These are phyloP conservation scores for Elongisporangium anandrum DNA, from an alignment of 352 stramenopile genomes.

Conservation along the genomic window DNA sequence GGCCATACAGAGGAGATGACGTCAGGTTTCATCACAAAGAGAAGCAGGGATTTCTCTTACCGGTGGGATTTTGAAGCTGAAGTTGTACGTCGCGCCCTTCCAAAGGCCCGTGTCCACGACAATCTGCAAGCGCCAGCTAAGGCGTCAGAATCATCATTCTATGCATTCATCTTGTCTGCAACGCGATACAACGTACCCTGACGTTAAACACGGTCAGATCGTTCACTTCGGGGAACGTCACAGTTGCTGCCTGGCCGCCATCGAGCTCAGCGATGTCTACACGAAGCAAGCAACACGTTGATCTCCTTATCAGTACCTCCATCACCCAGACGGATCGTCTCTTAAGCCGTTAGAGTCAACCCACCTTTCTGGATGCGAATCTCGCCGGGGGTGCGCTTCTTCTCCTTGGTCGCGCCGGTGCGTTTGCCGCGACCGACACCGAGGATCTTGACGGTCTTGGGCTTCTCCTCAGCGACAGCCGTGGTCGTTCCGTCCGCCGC, in stretches of 20 bases:
- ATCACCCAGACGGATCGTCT: too few relatives aligned
- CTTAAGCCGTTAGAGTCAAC: too few relatives aligned
- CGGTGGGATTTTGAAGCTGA: conserved; percentile 96
- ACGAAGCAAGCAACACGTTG: background rate
- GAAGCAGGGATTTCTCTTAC: conserved; percentile 33
- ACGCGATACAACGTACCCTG: conserved; percentile 37
- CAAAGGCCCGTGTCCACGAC: conserved; percentile 95
- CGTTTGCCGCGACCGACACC: conserved; percentile 80
- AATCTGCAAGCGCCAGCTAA: conserved; percentile 53
- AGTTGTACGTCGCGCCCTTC: conserved; percentile 96
- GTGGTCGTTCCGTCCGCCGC: conserved; percentile 13
- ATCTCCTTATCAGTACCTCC: background rate
- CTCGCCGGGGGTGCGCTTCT: conserved; percentile 95
- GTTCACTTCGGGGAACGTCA: conserved; percentile 96
- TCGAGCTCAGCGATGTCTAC: conserved; percentile 97
- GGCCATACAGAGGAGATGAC: background rate
- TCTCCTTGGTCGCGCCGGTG: conserved; percentile 62
- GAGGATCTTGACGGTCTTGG: conserved; percentile 81
- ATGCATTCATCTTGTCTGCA: background rate
- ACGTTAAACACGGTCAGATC: conserved; percentile 93
- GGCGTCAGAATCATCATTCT: conserved; percentile 1
- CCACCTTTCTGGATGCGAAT: conserved; percentile 99
- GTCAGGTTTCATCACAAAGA: background rate
- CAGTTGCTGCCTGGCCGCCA: conserved; percentile 93
- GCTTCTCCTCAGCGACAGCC: conserved; percentile 27